Evolutionary conservation across 1,284 basidiomycete genomes (phyloP).

Genomic region (Cryptococcus maquisensis): DNA sequence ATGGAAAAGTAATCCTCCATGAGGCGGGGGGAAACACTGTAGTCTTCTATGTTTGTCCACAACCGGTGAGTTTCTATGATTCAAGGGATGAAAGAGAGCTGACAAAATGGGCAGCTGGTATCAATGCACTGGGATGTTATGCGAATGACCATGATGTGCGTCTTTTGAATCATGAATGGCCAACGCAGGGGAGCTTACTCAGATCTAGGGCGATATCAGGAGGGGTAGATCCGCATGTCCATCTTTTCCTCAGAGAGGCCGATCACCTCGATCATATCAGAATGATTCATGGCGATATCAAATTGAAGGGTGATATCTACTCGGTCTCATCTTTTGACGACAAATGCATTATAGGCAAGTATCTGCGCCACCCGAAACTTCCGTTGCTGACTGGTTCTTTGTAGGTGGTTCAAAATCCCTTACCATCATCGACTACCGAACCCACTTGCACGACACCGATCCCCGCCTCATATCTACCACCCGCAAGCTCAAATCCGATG

Average conservation of each 20-base stretch:
- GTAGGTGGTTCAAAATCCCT: conserved; percentile 9
- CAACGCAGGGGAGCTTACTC: neutral
- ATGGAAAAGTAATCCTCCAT: conserved; percentile 33
- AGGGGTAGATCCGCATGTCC: conserved; percentile 35
- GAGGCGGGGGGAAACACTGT: conserved; percentile 14
- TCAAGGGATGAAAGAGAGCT: neutral
- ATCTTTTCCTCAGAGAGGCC: conserved; percentile 29
- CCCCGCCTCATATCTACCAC: neutral
- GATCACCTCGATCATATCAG: conserved; percentile 16
- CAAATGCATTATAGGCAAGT: conserved; percentile 28
- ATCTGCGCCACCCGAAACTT: neutral
- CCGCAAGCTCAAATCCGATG: conserved; percentile 27
- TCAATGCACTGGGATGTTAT: conserved; percentile 32
- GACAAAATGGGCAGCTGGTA: conserved; percentile 16
- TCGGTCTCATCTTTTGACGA: conserved; percentile 32
- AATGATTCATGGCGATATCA: conserved; percentile 22
- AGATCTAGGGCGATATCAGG: conserved; percentile 22
- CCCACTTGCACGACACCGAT: neutral
- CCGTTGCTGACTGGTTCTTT: neutral
- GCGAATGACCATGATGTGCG: conserved; percentile 33
- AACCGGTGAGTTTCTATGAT: conserved; percentile 16
- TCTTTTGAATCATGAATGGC: neutral
- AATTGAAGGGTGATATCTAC: conserved; percentile 31
- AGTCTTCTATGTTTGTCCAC: conserved; percentile 25
- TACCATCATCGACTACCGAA: conserved; percentile 13